Evolutionary conservation across 306 rosid species (phyloP).

Genomic region (Sicyos baderoa): DNA sequence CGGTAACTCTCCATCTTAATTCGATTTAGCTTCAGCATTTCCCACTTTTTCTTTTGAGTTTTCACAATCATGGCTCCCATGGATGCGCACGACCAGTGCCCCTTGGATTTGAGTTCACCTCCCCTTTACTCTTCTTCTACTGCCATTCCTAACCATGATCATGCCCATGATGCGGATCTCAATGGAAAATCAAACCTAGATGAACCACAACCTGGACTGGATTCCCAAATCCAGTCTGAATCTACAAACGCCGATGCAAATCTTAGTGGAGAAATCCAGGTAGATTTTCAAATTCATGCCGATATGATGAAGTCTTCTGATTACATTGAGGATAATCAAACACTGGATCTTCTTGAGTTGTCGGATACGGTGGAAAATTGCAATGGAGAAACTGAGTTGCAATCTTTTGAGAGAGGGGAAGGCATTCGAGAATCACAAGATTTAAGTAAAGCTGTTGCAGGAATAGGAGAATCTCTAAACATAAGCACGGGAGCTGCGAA

Average conservation of each 20-base stretch:
- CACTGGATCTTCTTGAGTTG: background rate
- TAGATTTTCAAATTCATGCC: background rate
- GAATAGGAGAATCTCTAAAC: slow-evolving; percentile 11
- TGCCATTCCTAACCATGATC: slow-evolving; percentile 22
- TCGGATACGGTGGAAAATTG: background rate
- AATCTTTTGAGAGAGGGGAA: slow-evolving; percentile 11
- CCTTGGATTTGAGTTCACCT: slow-evolving; percentile 14
- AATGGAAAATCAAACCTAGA: background rate
- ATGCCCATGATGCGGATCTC: slow-evolving; percentile 52
- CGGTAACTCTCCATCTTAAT: background rate
- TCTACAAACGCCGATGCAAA: background rate
- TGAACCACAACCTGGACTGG: too few species aligned
- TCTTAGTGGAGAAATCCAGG: background rate
- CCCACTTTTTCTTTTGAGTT: background rate
- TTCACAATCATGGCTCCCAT: slow-evolving; percentile 45
- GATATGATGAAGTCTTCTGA: slow-evolving; percentile 12
- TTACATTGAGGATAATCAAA: background rate
- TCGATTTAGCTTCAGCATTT: slow-evolving; percentile 3
- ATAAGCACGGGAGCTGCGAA: background rate
- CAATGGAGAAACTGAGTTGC: slow-evolving; percentile 8
- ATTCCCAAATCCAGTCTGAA: background rate
- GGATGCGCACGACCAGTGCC: slow-evolving; percentile 28
- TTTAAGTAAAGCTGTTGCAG: slow-evolving; percentile 9
- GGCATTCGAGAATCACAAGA: slow-evolving; percentile 17
- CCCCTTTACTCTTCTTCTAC: slow-evolving; percentile 16